Evolutionary conservation across 2,329 filamentous ascomycete species (phyloP).

Genomic region (Venturia aucupariae): DNA sequence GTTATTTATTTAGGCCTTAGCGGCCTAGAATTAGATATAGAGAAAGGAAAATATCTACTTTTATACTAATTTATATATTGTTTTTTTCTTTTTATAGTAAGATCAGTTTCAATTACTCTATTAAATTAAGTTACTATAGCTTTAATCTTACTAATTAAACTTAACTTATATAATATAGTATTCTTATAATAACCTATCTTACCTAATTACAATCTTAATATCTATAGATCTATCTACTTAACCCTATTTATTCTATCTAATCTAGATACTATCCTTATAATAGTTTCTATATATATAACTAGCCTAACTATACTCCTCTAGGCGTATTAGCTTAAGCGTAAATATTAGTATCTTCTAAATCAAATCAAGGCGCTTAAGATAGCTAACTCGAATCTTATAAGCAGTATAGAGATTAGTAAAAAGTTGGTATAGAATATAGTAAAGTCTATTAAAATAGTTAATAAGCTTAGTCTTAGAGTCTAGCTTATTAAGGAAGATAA

Average conservation of each 20-base stretch:
- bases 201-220: background rate
- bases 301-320: slow-evolving; percentile 27
- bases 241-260: background rate
- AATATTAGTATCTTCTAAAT: slow-evolving; percentile 27
- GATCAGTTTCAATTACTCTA: too few relatives aligned
- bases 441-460: background rate
- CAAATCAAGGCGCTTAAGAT: slow-evolving; percentile 29
- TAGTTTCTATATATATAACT: slow-evolving; percentile 13
- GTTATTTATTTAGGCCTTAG: too few relatives aligned
- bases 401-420: background rate
- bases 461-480: background rate
- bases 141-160: too few relatives aligned
- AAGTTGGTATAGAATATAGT: background rate
- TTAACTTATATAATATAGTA: too few relatives aligned
- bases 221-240: background rate
- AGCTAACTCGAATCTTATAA: background rate
- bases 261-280: background rate
- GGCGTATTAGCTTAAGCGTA: slow-evolving; percentile 31
- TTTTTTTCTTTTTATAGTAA: too few relatives aligned
- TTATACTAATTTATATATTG: too few relatives aligned
- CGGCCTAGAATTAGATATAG: too few relatives aligned
- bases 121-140: too few relatives aligned
- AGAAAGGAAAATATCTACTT: too few relatives aligned
- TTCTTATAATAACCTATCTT: too few relatives aligned
- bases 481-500: background rate